Evolutionary conservation across 192 early-diverging fungal genomes (phyloP), one percentile per base, ranked within the genome.

Genomic region (Lunasporangiospora selenospora): DNA sequence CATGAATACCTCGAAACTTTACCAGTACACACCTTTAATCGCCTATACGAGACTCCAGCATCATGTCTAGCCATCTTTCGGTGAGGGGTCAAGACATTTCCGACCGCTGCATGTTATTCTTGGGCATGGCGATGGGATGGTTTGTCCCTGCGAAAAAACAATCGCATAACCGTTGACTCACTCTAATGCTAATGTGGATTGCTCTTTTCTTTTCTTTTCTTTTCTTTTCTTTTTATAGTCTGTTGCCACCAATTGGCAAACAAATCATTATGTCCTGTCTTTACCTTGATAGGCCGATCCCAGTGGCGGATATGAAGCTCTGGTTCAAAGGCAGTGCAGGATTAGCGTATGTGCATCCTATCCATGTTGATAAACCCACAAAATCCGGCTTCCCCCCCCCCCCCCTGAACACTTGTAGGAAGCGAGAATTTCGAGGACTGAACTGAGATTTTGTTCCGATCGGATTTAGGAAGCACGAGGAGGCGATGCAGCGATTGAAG

Each of bases 61-160:
- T 95, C 96, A 58, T 97, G 94, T 73, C 85, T 97, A 26, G 94
- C 93, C 21, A 90, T 96, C 38, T 92, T 97, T 47, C 84, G 95
- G 91, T 90, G 64, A 37, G 21, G 1, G 16, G 27, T 46, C 26
- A 24, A 10, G 21, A 30, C 30, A 9, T 58, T 44, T 13, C 27
- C 16, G 15, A 31, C 23, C 10, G 3, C 15, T 40, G 41, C 16
- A 18, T 18, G 41, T 42, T 19, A 42, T 19, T 19, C 41, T 16
- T 18, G 19, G 19, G 41, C 16, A 42, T 42, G 19, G 41, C 16
- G 41, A 18, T 18, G 41, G n/a, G n/a, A n/a, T n/a, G n/a, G n/a
- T n/a, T 42, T 18, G 16, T 42, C 41, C 16, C 16, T 42, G 41
- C 41, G 19, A 42, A 42, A 19, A 42, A 42, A 42, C 16, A 42